Evolutionary conservation across 768 basidiomycete genomes (phyloP).

Genomic region (Pholiota conissans): DNA sequence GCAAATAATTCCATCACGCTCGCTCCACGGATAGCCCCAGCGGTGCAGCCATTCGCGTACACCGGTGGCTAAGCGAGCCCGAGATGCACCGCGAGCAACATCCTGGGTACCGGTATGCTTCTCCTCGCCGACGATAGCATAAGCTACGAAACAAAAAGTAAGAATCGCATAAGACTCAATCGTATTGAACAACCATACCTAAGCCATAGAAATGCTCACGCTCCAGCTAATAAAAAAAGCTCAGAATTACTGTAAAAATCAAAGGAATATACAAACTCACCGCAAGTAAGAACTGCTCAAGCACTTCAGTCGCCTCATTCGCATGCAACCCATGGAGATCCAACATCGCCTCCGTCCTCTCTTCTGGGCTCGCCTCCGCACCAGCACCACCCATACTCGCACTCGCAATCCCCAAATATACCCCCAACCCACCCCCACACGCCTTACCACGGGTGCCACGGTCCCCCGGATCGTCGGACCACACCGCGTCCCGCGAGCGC

Average conservation of each 20-base stretch:
- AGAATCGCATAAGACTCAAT: background rate
- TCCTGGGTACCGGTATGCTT: constrained; percentile 96
- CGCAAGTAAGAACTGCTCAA: constrained; percentile 85
- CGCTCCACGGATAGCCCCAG: constrained; percentile 97
- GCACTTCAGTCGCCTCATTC: constrained; percentile 87
- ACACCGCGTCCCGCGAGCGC: constrained; percentile 61
- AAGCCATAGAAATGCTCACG: constrained; percentile 86
- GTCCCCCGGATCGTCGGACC: constrained; percentile 87
- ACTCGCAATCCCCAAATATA: constrained; percentile 83
- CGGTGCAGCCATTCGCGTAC: constrained; percentile 90
- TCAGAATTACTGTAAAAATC: background rate
- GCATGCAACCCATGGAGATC: constrained; percentile 95
- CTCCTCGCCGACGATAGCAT: constrained; percentile 91
- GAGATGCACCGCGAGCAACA: constrained; percentile 74
- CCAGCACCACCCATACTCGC: constrained; percentile 42
- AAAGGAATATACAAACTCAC: constrained; percentile 47
- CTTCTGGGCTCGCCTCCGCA: constrained; percentile 69
- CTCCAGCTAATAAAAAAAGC: constrained; percentile 58
- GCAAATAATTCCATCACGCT: constrained; percentile 87
- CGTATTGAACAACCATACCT: constrained; percentile 43
- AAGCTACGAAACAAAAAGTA: constrained; percentile 52
- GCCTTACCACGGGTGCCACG: constrained; percentile 69
- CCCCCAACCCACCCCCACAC: constrained; percentile 82
- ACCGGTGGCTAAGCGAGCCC: constrained; percentile 79
- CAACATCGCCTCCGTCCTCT: constrained; percentile 84